phyloP scores from a whole-genome alignment of 768 basidiomycete species.

The Asterophora lycoperdoides region DNA sequence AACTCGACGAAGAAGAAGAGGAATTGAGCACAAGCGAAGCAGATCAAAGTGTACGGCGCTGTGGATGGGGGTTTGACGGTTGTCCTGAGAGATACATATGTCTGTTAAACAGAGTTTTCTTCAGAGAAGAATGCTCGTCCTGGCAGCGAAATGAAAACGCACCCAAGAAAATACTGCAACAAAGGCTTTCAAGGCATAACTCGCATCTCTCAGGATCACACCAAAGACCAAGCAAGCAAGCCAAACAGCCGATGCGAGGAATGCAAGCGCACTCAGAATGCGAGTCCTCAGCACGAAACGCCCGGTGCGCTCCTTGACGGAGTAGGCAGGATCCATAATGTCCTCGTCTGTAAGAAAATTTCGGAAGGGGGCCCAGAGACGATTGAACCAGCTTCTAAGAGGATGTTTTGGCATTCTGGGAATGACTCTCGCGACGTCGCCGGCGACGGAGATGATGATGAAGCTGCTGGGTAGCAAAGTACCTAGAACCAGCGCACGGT shows the following conservation, averaged over 20 bases:
- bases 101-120: conserved; percentile 26
- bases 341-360: conserved; percentile 52
- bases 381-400: conserved; percentile 13
- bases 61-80: conserved; percentile 40
- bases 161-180: conserved; percentile 49
- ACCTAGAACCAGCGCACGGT: conserved; percentile 10
- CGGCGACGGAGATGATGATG: conserved; percentile 26
- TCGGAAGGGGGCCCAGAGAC: conserved; percentile 38
- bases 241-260: conserved; percentile 38
- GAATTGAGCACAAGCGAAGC: conserved; percentile 37
- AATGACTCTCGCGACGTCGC: conserved; percentile 25
- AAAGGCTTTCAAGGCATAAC: conserved; percentile 22
- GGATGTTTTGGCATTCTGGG: conserved; percentile 26
- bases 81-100: conserved; percentile 38
- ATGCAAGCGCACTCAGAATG: conserved; percentile 33
- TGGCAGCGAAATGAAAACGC: conserved; percentile 18
- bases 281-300: conserved; percentile 28
- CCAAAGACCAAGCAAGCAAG: conserved; percentile 38
- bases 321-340: conserved; percentile 36
- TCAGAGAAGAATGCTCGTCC: background rate
- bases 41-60: conserved; percentile 48
- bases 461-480: conserved; percentile 25
- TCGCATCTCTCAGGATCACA: conserved; percentile 21
- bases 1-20: conserved; percentile 35
- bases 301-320: conserved; percentile 19